A percentile compares a stretch with the other conserved stretches of the same genome.
These are phyloP conservation scores for Pseudogymnoascus sp. DNA, from an alignment of 2,329 filamentous ascomycete genomes.

Conservation along the genomic window DNA sequence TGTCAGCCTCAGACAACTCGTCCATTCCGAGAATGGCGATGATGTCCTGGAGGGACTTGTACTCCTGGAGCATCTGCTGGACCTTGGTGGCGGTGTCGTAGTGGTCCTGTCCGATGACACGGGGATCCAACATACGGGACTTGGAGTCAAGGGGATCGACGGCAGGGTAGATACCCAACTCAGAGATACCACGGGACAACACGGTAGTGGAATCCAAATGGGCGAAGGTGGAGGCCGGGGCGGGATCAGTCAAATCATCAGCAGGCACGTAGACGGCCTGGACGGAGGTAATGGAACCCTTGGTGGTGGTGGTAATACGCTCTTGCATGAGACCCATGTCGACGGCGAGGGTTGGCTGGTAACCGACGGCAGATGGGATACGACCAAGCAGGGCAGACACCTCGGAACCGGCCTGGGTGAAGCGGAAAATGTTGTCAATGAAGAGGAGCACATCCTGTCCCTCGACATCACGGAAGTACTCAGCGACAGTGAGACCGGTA, in stretches of 20 bases:
- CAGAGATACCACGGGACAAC: constrained; percentile 99
- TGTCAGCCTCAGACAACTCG: constrained; percentile 97
- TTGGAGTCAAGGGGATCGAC: constrained; percentile 99
- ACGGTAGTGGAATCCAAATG: constrained; percentile 99
- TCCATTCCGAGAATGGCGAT: constrained; percentile 99
- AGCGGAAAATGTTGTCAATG: constrained; percentile 99
- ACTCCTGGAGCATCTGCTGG: constrained; percentile 99
- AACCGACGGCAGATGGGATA: constrained; percentile 99
- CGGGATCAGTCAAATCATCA: constrained; percentile 99
- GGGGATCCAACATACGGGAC: constrained; percentile 98
- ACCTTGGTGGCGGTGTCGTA: constrained; percentile 91
- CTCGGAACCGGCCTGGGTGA: constrained; percentile 99
- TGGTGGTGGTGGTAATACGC: constrained; percentile 98
- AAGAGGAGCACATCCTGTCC: constrained; percentile 98
- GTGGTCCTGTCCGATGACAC: constrained; percentile 96
- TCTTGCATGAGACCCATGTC: constrained; percentile 99
- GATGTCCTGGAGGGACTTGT: constrained; percentile 99
- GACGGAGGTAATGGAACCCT: constrained; percentile 99
- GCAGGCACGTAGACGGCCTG: constrained; percentile 99
- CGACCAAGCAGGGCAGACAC: constrained; percentile 98
- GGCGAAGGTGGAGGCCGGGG: constrained; percentile 97
- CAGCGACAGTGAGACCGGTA: constrained; percentile 73
- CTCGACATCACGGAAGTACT: constrained; percentile 70
- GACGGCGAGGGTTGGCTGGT: constrained; percentile 96
- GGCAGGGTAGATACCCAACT: constrained; percentile 99